Conservation (phyloP, 345 rosid species). For the Litchi chinensis region DNA sequence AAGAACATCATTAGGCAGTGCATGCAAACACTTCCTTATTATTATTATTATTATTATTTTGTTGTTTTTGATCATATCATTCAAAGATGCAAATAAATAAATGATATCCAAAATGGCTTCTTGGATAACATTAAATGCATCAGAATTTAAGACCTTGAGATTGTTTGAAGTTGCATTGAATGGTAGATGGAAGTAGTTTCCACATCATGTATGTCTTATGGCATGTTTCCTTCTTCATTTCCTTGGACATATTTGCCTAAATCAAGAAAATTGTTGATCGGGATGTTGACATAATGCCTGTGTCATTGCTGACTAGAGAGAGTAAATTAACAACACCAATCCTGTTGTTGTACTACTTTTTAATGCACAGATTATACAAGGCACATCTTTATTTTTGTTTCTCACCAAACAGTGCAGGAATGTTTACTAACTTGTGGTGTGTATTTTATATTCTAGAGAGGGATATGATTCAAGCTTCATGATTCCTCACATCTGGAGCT, state of each 20-base stretch:
- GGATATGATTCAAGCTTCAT: conserved; percentile 1
- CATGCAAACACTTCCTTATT: too few species aligned
- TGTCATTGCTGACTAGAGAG: too few species aligned
- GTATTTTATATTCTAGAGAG: background rate
- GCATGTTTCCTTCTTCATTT: background rate
- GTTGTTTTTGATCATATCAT: too few species aligned
- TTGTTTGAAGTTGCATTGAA: too few species aligned
- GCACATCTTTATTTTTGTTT: background rate
- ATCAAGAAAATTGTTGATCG: background rate
- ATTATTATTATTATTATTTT: too few species aligned
- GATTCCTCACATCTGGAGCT: conserved; percentile 8
- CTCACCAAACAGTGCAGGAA: background rate
- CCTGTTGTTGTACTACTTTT: too few species aligned
- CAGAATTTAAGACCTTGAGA: too few species aligned
- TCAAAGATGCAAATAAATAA: too few species aligned
- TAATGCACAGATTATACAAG: background rate
- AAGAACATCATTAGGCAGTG: too few species aligned
- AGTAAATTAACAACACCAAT: too few species aligned
- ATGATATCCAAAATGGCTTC: background rate
- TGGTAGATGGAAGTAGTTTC: background rate
- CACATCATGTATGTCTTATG: background rate
- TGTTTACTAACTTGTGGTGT: background rate
- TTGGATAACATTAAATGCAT: background rate
- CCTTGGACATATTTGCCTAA: background rate
- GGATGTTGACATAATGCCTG: background rate